Conservation (phyloP, 192 early-diverging fungal species). For the Diversispora epigaea region DNA sequence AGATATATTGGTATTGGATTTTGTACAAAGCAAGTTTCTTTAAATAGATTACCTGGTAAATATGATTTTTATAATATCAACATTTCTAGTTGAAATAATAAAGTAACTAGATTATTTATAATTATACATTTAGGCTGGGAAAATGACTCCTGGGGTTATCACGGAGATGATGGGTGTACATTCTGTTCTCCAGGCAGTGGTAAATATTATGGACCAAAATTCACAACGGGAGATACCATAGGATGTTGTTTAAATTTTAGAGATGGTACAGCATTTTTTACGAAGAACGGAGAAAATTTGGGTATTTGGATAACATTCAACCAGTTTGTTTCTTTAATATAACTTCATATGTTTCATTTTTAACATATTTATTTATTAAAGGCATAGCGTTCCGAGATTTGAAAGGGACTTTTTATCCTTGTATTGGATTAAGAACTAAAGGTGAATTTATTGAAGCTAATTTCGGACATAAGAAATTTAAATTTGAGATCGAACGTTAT, state of each 20-base stretch:
- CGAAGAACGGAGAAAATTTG: slow-evolving; percentile 86
- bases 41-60: not conserved
- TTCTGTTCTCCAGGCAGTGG: slow-evolving; percentile 79
- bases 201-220: slow-evolving; percentile 80
- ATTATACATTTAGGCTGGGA: not conserved
- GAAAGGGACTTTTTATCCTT: slow-evolving; percentile 61
- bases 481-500: slow-evolving; percentile 70
- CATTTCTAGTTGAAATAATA: not conserved
- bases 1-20: not conserved
- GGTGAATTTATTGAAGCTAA: slow-evolving; percentile 75
- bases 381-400: slow-evolving; percentile 45
- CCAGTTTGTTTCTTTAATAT: too few species aligned
- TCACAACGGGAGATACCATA: slow-evolving; percentile 88
- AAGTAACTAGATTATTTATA: not conserved
- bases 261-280: slow-evolving; percentile 77
- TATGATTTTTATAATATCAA: not conserved
- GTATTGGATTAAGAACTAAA: slow-evolving; percentile 69
- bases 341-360: not conserved
- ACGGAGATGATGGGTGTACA: slow-evolving; percentile 90
- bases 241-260: slow-evolving; percentile 92
- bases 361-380: not conserved
- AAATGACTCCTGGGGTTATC: slow-evolving; percentile 87
- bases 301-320: slow-evolving; percentile 34
- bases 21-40: not conserved
- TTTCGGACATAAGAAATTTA: slow-evolving; percentile 72